A percentile compares a stretch with the other conserved stretches of the same genome.
These are phyloP conservation scores for Cerioporus squamosus DNA, from an alignment of 1,284 basidiomycete species.

Conservation along the genomic window DNA sequence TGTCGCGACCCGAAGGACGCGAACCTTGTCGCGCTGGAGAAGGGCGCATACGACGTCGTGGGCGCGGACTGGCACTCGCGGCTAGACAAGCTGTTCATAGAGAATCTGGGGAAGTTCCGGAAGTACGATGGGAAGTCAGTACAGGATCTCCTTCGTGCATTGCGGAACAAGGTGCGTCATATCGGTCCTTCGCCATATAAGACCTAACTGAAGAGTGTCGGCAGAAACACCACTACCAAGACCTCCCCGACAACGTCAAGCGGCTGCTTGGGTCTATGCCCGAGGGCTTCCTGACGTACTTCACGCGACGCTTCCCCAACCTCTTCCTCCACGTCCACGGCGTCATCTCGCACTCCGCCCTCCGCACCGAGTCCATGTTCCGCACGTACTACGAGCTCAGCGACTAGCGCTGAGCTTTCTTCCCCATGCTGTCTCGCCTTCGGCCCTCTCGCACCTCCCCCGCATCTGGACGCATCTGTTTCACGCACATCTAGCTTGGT, in stretches of 20 bases:
- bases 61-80: slow-evolving; percentile 88
- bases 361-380: slow-evolving; percentile 85
- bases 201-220: slow-evolving; percentile 2
- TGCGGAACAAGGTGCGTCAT: slow-evolving; percentile 88
- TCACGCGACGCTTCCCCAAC: slow-evolving; percentile 88
- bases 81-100: slow-evolving; percentile 89
- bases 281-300: slow-evolving; percentile 91
- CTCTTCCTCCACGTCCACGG: slow-evolving; percentile 92
- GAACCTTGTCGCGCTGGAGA: slow-evolving; percentile 80
- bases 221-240: slow-evolving; percentile 98
- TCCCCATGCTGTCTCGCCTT: neutral
- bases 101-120: slow-evolving; percentile 94
- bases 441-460: no score
- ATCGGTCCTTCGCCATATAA: neutral
- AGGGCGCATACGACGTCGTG: slow-evolving; percentile 67
- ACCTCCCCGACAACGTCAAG: slow-evolving; percentile 89
- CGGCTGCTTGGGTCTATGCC: slow-evolving; percentile 89
- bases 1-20: slow-evolving; percentile 87
- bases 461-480: neutral
- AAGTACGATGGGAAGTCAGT: slow-evolving; percentile 94
- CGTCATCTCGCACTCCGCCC: slow-evolving; percentile 71
- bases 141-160: slow-evolving; percentile 89
- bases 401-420: slow-evolving; percentile 40
- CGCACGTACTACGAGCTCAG: slow-evolving; percentile 79
- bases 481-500: slow-evolving; percentile 1